Evolutionary conservation across 163 green algal genomes (phyloP).

Genomic region (Scenedesmus sp.): DNA sequence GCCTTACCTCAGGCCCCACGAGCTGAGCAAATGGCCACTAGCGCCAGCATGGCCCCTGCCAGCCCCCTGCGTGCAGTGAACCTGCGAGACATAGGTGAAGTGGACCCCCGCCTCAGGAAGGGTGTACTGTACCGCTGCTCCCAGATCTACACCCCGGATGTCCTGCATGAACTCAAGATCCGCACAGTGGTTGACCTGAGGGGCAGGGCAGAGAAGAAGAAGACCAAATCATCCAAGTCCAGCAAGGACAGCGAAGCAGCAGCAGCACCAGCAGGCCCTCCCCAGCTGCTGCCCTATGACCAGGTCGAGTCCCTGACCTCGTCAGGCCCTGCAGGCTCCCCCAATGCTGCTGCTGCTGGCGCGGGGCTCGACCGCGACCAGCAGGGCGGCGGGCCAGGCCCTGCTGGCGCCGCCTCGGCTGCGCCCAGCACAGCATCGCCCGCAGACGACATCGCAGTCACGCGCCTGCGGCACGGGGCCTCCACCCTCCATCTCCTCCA

Average conservation of each 20-base stretch:
- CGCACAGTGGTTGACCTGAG: constrained; percentile 55
- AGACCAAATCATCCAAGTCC: background rate
- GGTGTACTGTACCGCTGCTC: constrained; percentile 52
- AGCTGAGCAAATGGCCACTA: background rate
- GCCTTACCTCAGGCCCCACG: background rate
- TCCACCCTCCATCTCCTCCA: background rate
- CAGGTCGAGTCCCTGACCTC: background rate
- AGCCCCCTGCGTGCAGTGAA: constrained; percentile 40
- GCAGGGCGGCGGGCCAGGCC: background rate
- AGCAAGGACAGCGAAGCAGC: background rate
- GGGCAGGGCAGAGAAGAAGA: constrained; percentile 28
- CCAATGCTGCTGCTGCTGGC: background rate
- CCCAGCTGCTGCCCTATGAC: background rate
- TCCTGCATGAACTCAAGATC: constrained; percentile 49
- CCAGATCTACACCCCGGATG: constrained; percentile 55
- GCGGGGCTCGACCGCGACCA: background rate
- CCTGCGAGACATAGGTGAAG: constrained; percentile 57
- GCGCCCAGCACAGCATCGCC: background rate
- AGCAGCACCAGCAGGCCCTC: constrained; percentile 15
- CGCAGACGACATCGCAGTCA: constrained; percentile 14
- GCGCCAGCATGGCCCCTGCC: background rate
- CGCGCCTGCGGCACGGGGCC: background rate
- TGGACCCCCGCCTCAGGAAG: constrained; percentile 26
- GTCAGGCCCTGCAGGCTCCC: background rate
- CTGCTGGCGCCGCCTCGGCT: background rate